Evolutionary conservation across 768 basidiomycete species (phyloP).

Genomic region (Tricholoma sp.): DNA sequence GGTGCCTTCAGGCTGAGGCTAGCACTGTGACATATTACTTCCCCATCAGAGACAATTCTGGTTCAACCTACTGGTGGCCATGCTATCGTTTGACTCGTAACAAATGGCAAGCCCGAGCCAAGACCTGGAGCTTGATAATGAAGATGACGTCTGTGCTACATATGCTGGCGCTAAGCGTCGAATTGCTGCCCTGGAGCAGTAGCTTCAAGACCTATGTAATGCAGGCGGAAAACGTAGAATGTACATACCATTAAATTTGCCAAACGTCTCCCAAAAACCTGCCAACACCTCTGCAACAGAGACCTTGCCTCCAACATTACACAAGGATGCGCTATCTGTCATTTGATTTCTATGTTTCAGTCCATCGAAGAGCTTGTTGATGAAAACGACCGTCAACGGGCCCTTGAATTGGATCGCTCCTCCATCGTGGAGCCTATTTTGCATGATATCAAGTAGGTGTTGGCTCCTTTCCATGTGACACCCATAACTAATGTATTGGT

Average conservation of each 20-base stretch:
- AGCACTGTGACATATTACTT: no score
- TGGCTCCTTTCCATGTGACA: background rate
- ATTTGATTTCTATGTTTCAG: background rate
- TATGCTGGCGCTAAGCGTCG: no score
- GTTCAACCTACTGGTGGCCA: no score
- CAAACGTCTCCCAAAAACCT: no score
- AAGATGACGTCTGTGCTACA: background rate
- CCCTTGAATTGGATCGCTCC: background rate
- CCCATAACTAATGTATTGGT: background rate
- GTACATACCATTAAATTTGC: no score
- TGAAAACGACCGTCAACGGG: background rate
- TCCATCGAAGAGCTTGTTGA: background rate
- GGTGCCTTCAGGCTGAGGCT: no score
- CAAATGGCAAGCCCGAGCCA: no score
- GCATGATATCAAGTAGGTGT: background rate
- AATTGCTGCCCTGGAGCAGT: no score
- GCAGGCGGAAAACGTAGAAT: no score
- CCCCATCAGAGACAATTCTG: no score
- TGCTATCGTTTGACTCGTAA: no score
- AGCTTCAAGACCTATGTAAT: background rate
- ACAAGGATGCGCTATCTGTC: background rate
- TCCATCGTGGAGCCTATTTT: background rate
- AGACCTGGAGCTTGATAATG: background rate
- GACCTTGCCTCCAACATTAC: background rate
- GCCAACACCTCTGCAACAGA: background rate